A percentile compares a stretch with the other conserved stretches of the same genome.
Evolutionary conservation across 2,329 filamentous ascomycete genomes (phyloP).

Genomic region (Aureobasidium melanogenum): DNA sequence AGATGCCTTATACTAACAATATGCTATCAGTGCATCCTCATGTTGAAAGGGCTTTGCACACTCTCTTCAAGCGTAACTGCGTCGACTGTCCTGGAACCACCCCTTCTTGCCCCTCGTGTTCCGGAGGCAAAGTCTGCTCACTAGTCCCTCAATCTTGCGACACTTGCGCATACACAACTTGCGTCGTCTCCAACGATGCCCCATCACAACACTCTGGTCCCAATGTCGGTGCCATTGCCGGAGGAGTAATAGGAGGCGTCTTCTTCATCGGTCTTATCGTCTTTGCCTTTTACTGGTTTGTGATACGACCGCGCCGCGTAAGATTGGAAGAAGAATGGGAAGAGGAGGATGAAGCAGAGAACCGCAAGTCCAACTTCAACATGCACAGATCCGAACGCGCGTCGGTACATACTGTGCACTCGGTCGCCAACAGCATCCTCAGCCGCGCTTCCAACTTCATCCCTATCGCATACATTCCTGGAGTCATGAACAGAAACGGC

Average conservation of each 20-base stretch:
- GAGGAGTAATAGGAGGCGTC: conserved; percentile 81
- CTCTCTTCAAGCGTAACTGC: conserved; percentile 48
- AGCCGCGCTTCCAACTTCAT: conserved; percentile 98
- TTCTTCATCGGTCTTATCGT: conserved; percentile 63
- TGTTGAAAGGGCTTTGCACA: conserved; percentile 20
- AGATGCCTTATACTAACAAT: conserved; percentile 3
- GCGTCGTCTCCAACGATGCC: conserved; percentile 37
- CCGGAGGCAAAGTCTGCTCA: conserved; percentile 47
- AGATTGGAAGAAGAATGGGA: conserved; percentile 46
- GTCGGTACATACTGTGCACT: conserved; percentile 78
- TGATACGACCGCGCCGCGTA: conserved; percentile 69
- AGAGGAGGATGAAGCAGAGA: conserved; percentile 47
- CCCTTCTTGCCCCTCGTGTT: conserved; percentile 54
- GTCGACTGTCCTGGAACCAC: conserved; percentile 44
- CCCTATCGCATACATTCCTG: conserved; percentile 97
- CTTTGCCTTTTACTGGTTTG: conserved; percentile 81
- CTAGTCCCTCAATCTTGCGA: conserved; percentile 52
- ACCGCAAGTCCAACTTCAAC: conserved; percentile 27
- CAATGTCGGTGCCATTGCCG: conserved; percentile 77
- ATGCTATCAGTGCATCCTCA: conserved; percentile 5
- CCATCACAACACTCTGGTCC: conserved; percentile 38
- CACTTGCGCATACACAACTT: conserved; percentile 49
- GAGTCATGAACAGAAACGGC: conserved; percentile 74
- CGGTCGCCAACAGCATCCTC: conserved; percentile 88
- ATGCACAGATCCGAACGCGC: conserved; percentile 41